Evolutionary conservation across 352 stramenopile genomes (phyloP).

Genomic region (Proteromonas lacertae): DNA sequence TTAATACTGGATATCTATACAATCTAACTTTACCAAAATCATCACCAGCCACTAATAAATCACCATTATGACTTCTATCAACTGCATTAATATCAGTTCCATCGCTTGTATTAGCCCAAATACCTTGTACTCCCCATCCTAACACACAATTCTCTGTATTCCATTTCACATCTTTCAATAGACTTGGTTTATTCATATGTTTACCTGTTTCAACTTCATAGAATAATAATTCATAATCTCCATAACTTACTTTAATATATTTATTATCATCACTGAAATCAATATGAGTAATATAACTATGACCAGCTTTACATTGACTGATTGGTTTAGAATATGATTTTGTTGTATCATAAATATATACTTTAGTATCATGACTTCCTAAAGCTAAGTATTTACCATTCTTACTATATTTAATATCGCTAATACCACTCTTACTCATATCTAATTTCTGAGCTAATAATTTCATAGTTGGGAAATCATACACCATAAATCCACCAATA

Average conservation of each 20-base stretch:
- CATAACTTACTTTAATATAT: not conserved
- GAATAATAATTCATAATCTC: not conserved
- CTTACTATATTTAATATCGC: slow-evolving; percentile 24
- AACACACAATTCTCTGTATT: not conserved
- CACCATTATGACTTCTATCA: not conserved
- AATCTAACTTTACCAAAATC: not conserved
- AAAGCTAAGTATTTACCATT: slow-evolving; percentile 34
- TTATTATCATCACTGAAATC: not conserved
- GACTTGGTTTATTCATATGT: not conserved
- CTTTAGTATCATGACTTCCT: slow-evolving; percentile 27
- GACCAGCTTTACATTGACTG: not conserved
- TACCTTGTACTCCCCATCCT: not conserved
- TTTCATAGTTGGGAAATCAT: no score
- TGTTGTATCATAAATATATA: slow-evolving; percentile 52
- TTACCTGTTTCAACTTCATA: not conserved
- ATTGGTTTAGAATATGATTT: slow-evolving; percentile 9
- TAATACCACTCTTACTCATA: not conserved
- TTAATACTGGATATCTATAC: not conserved
- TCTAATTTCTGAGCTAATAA: slow-evolving; percentile 8
- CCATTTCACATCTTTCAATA: slow-evolving; percentile 1
- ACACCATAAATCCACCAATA: slow-evolving; percentile 32
- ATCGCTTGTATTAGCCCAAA: not conserved
- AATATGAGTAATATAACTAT: not conserved
- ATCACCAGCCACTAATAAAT: not conserved
- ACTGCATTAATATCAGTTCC: not conserved